Evolutionary conservation across 2,329 filamentous ascomycete genomes (phyloP).

Genomic region (Bipolaris cookei): DNA sequence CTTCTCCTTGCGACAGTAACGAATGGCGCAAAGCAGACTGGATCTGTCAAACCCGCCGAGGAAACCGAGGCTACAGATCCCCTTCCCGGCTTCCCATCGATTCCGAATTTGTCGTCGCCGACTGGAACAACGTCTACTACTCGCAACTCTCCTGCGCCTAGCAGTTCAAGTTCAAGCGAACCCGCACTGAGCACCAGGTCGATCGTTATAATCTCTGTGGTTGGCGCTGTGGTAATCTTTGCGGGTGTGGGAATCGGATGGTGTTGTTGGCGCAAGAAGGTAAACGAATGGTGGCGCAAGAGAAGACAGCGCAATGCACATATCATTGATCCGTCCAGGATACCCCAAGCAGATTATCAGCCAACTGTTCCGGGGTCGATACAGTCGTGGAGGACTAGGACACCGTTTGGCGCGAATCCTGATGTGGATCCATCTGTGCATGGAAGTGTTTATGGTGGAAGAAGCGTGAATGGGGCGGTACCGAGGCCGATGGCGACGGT

Average conservation of each 20-base stretch:
- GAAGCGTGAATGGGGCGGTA: background rate
- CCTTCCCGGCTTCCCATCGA: background rate
- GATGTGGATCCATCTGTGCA: background rate
- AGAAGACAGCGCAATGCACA: no score
- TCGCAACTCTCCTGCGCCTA: background rate
- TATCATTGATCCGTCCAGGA: background rate
- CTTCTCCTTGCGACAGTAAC: constrained; percentile 9
- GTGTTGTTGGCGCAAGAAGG: background rate
- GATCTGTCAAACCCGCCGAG: background rate
- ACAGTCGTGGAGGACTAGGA: background rate
- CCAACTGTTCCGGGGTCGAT: background rate
- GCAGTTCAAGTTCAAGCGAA: background rate
- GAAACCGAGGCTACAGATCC: background rate
- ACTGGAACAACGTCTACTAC: background rate
- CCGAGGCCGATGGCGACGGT: background rate
- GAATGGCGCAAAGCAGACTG: background rate
- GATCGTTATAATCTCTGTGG: constrained; percentile 4
- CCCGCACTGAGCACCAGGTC: constrained; percentile 3
- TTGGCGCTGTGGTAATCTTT: constrained; percentile 1
- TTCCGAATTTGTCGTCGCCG: background rate
- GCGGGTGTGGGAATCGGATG: background rate
- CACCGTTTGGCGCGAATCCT: background rate
- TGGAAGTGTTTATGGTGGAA: background rate
- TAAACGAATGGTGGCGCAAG: background rate
- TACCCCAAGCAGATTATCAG: background rate